Percentiles rank a stretch among this genome's conserved stretches.
These are phyloP conservation scores for Pythium sp. DNA, from an alignment of 352 stramenopile genomes.

Conservation along the genomic window DNA sequence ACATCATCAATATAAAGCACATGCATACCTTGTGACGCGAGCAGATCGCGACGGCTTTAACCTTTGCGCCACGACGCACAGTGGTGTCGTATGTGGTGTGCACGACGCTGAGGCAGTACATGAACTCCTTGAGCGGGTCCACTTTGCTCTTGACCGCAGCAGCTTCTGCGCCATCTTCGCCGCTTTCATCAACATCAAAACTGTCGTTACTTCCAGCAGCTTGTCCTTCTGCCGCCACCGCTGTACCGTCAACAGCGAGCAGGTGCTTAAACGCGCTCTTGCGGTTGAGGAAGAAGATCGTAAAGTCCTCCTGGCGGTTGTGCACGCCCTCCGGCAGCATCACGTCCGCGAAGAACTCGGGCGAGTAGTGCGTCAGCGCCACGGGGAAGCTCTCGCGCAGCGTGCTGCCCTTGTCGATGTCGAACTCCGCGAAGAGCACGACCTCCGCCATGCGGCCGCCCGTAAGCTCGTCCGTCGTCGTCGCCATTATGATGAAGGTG, in stretches of 20 bases:
- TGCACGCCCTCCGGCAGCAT: slow-evolving; percentile 88
- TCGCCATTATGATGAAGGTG: slow-evolving; percentile 12
- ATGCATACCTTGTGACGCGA: slow-evolving; percentile 64
- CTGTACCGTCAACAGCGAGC: not conserved
- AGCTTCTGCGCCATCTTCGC: slow-evolving; percentile 5
- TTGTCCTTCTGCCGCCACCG: not conserved
- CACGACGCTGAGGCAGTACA: slow-evolving; percentile 88
- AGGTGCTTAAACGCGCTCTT: slow-evolving; percentile 24
- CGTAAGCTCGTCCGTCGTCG: slow-evolving; percentile 1
- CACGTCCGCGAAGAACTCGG: slow-evolving; percentile 88
- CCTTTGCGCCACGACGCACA: slow-evolving; percentile 67
- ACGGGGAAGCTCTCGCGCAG: slow-evolving; percentile 67
- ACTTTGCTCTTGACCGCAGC: not conserved
- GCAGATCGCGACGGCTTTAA: slow-evolving; percentile 83
- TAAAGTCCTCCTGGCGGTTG: slow-evolving; percentile 85
- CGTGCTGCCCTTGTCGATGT: slow-evolving; percentile 87
- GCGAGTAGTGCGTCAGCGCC: slow-evolving; percentile 68
- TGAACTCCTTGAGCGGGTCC: slow-evolving; percentile 68
- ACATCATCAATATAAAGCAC: not conserved
- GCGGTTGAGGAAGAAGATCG: slow-evolving; percentile 87
- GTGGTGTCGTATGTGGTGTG: slow-evolving; percentile 75
- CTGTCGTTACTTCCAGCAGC: not conserved
- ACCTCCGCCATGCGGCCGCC: slow-evolving; percentile 48
- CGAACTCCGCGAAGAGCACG: slow-evolving; percentile 83
- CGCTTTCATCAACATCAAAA: slow-evolving; percentile 1